Conservation (phyloP, 495 filamentous ascomycete genomes). For the Hypomontagnella monticulosa region DNA sequence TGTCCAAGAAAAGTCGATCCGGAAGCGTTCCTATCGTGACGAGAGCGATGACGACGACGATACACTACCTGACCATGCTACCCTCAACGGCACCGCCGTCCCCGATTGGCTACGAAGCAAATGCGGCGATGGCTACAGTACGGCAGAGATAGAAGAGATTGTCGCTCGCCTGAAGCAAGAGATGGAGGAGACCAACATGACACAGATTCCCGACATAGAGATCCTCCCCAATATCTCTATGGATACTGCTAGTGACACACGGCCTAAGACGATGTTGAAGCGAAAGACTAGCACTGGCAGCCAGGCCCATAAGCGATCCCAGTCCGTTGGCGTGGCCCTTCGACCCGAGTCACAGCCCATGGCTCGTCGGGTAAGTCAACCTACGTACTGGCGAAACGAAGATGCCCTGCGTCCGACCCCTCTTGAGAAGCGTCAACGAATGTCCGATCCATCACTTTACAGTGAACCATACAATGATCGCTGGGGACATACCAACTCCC, state of each 20-base stretch:
- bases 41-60: constrained; percentile 46
- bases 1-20: constrained; percentile 45
- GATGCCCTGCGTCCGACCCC: constrained; percentile 19
- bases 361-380: constrained; percentile 47
- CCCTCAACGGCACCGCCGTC: constrained; percentile 49
- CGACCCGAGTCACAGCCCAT: constrained; percentile 31
- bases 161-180: constrained; percentile 47
- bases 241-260: constrained; percentile 28
- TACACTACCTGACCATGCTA: constrained; percentile 23
- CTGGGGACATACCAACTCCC: constrained; percentile 7
- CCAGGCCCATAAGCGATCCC: constrained; percentile 50
- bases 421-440: constrained; percentile 44
- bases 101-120: constrained; percentile 54
- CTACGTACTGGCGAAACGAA: constrained; percentile 23
- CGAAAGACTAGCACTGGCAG: constrained; percentile 33
- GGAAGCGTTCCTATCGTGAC: constrained; percentile 40
- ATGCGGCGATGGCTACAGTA: constrained; percentile 49
- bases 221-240: constrained; percentile 66
- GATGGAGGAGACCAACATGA: constrained; percentile 40
- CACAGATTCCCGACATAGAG: constrained; percentile 71
- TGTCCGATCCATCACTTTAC: constrained; percentile 24
- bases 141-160: constrained; percentile 50
- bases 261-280: constrained; percentile 31
- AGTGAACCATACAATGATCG: constrained; percentile 26
- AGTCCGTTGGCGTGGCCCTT: constrained; percentile 48